Conservation (phyloP, 2,329 filamentous ascomycete species). For the Fusarium sp. region DNA sequence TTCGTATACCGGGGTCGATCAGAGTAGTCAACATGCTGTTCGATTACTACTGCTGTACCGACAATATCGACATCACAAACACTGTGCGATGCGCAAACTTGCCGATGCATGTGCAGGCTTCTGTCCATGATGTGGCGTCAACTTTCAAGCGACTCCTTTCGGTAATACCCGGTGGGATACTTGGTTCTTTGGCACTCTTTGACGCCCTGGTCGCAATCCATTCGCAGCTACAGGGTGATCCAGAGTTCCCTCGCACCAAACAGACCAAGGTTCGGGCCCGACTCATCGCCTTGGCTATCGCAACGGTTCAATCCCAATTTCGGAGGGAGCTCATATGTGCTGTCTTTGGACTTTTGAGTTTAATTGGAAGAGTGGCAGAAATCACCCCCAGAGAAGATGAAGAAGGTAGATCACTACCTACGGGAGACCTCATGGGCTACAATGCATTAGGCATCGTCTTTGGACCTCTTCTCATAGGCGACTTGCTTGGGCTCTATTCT, state of each 20-base stretch:
- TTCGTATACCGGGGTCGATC: conserved; percentile 69
- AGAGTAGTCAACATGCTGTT: conserved; percentile 67
- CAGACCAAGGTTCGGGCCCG: conserved; percentile 67
- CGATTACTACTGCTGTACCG: conserved; percentile 67
- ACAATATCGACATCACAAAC: conserved; percentile 60
- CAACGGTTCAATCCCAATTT: conserved; percentile 66
- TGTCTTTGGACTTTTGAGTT: conserved; percentile 71
- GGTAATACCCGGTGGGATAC: conserved; percentile 70
- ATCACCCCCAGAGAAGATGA: conserved; percentile 61
- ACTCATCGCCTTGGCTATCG: conserved; percentile 71
- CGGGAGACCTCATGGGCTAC: conserved; percentile 71
- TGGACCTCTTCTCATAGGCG: conserved; percentile 69
- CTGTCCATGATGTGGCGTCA: conserved; percentile 72
- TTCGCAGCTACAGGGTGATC: conserved; percentile 61
- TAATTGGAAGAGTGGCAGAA: conserved; percentile 68
- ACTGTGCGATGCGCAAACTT: conserved; percentile 69
- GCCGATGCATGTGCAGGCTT: conserved; percentile 66
- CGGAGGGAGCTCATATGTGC: conserved; percentile 72
- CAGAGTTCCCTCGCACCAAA: conserved; percentile 62
- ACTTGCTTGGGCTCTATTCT: conserved; percentile 62
- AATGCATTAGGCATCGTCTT: conserved; percentile 70
- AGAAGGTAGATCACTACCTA: conserved; percentile 61
- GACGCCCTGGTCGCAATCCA: conserved; percentile 70
- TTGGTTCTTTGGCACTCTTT: conserved; percentile 70
- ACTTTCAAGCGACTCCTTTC: conserved; percentile 73